These are phyloP conservation scores for Coniochaeta prunicola DNA, from an alignment of 2,329 filamentous ascomycete genomes.

Conservation along the genomic window DNA sequence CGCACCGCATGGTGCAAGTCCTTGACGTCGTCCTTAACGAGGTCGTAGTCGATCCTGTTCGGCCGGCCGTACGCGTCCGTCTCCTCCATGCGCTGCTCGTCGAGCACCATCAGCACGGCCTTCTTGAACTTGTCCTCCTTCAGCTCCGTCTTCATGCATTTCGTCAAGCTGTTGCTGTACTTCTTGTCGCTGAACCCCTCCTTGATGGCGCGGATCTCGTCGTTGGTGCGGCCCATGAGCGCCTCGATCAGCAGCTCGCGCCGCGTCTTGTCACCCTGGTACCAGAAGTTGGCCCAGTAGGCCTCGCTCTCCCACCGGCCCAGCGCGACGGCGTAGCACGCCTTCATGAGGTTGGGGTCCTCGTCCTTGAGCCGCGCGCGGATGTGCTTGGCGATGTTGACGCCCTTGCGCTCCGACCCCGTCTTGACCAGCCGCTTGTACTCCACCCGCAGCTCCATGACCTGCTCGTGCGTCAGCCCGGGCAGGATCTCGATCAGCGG, in stretches of 20 bases:
- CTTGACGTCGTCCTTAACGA: conserved; percentile 65
- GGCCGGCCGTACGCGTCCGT: conserved; percentile 55
- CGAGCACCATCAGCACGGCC: conserved; percentile 75
- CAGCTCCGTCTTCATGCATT: conserved; percentile 87
- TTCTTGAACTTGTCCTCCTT: conserved; percentile 95
- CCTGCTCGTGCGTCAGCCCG: conserved; percentile 75
- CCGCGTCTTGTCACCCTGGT: conserved; percentile 77
- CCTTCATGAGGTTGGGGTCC: conserved; percentile 75
- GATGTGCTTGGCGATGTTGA: conserved; percentile 82
- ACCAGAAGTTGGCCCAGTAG: conserved; percentile 98
- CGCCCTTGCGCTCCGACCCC: conserved; percentile 62
- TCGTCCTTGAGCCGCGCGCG: conserved; percentile 68
- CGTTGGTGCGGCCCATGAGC: conserved; percentile 82
- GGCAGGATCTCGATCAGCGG: conserved; percentile 80
- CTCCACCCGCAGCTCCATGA: conserved; percentile 76
- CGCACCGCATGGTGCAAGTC: conserved; percentile 62
- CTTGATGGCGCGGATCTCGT: conserved; percentile 83
- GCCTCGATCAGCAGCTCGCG: conserved; percentile 89
- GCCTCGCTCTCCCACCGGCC: conserved; percentile 89
- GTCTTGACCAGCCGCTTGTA: conserved; percentile 89
- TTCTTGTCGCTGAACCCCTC: conserved; percentile 86
- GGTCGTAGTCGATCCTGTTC: conserved; percentile 47
- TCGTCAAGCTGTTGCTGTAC: conserved; percentile 71
- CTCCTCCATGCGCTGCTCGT: conserved; percentile 80
- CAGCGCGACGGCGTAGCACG: conserved; percentile 81